Base-by-base conservation (phyloP, 768 basidiomycete species). In the Leccinum rimulosum region DNA sequence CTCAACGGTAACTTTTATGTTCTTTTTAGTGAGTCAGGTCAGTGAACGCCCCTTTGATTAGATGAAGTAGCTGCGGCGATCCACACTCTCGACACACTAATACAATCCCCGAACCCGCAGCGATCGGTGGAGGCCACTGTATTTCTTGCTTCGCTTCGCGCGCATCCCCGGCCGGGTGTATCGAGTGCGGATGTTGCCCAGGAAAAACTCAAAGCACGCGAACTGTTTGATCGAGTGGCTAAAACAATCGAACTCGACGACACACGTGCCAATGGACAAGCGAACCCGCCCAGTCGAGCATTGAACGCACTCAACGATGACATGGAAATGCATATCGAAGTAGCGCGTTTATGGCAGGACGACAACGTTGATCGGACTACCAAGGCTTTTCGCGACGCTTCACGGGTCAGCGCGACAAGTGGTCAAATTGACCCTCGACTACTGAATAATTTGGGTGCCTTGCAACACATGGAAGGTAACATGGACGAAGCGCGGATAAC, bases 101-200 rank as follows among this genome's bases (percentile, higher is more conserved):
- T 93, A 28, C 86, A 90, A 62, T 76, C 83, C 7, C 84, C 86
- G 0, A 85, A 84, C 58, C 74, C 81, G 11, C 86, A 84, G 55
- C 79, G 83, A 30, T 89, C 88, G 1, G 72, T 90, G 5, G 95
- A 98, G 76, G 94, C 94, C 3, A 87, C 85, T 9, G 88, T 89
- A 15, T 88, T 95, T 75, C 86, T 97, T 43, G 96, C 95, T 4
- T 91, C 93, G 2, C 82, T 99, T 8, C 86, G 93, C n/a, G 87
- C 89, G 0, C 82, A 85, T 70, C 86, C 89, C 4, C 84, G 94
- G 56, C 90, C 90, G 2, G 92, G 89, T 52, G 83, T 92, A 31
- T 88, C 88, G 5, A 81, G 81, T 56, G 79, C 85, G 2, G 95
- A 98, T 57, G 74, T 87, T 40, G 76, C 81, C 1, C 82, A 87